Percentiles rank a stretch among this genome's conserved stretches.
Conservation (phyloP, 306 rosid species). For the Prunus dulcis region DNA sequence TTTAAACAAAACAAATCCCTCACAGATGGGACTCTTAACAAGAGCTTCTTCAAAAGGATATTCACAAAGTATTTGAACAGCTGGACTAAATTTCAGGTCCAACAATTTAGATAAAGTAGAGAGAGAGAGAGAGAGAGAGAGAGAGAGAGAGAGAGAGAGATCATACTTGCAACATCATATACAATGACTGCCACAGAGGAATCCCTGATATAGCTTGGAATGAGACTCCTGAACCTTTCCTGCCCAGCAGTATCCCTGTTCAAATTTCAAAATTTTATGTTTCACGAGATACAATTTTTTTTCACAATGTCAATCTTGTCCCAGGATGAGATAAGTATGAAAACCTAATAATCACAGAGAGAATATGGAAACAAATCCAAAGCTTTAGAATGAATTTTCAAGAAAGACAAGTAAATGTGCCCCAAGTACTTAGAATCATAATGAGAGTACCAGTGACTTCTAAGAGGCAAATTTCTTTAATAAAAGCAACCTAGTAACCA, state of each 20-base stretch:
- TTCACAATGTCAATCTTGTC: not conserved
- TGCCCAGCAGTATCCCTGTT: conserved; percentile 59
- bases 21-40: not conserved
- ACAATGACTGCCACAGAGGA: conserved; percentile 60
- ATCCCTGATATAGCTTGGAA: conserved; percentile 60
- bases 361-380: not conserved
- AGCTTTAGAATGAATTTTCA: not conserved
- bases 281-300: not conserved
- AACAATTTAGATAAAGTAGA: not conserved
- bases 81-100: not conserved
- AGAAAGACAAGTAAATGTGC: not conserved
- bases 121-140: not conserved
- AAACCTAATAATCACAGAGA: not conserved
- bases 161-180: conserved; percentile 54
- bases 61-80: not conserved
- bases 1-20: not conserved
- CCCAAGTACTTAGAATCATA: not conserved
- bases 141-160: not conserved
- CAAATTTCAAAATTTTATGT: conserved; percentile 1
- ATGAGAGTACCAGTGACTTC: not conserved
- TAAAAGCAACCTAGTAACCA: not conserved
- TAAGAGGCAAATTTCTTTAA: not conserved
- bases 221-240: conserved; percentile 65
- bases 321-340: not conserved
- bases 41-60: not conserved